Conservation (phyloP, 352 stramenopile genomes). For the Paralagenidium karlingii region DNA sequence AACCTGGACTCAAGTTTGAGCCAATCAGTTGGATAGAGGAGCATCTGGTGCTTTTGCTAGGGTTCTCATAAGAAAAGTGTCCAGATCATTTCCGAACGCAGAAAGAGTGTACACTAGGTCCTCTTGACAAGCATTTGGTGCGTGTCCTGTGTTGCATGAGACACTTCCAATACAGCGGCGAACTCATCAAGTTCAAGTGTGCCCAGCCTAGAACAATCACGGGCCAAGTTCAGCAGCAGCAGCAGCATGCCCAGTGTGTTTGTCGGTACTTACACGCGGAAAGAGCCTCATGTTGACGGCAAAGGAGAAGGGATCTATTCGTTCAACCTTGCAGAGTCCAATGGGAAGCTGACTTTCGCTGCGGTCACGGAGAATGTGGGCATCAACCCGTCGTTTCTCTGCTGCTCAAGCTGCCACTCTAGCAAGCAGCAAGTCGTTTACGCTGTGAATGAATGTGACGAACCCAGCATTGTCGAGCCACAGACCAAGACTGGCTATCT, state of each 20-base stretch:
- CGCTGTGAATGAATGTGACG: slow-evolving; percentile 55
- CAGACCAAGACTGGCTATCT: slow-evolving; percentile 41
- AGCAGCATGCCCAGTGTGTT: slow-evolving; percentile 32
- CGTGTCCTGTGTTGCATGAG: no score
- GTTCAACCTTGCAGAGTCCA: slow-evolving; percentile 39
- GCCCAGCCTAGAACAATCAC: no score
- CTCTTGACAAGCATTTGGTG: no score
- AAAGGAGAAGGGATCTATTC: slow-evolving; percentile 62
- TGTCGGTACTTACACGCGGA: slow-evolving; percentile 77
- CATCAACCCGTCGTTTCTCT: slow-evolving; percentile 64
- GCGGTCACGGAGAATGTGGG: slow-evolving; percentile 28
- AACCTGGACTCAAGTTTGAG: no score
- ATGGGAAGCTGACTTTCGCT: slow-evolving; percentile 29
- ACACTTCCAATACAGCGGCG: no score
- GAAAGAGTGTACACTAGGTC: no score
- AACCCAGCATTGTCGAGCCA: slow-evolving; percentile 13
- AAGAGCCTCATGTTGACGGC: slow-evolving; percentile 63
- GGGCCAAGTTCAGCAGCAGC: slow-evolving; percentile 1
- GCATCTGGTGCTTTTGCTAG: no score
- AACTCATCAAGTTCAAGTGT: no score
- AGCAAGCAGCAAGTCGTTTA: slow-evolving; percentile 31
- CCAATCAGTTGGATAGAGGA: no score
- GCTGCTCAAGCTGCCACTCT: no score
- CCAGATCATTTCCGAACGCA: no score
- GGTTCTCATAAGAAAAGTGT: no score